A percentile compares a stretch with the other conserved stretches of the same genome.
Conservation (phyloP, 2,329 filamentous ascomycete genomes). For the Clathrospora elynae region DNA sequence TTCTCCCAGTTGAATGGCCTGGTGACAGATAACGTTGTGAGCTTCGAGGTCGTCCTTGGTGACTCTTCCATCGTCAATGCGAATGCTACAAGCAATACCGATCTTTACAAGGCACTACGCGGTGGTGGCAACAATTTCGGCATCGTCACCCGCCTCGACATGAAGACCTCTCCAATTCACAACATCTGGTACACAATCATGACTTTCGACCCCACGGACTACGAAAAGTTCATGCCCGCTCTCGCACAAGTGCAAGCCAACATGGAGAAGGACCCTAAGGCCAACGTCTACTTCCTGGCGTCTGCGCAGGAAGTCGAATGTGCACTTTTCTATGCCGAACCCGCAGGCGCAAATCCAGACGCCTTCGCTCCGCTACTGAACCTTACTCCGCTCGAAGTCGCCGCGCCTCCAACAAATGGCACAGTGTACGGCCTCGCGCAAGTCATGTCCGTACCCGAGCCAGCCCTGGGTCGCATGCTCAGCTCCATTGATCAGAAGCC, state of each 20-base stretch:
- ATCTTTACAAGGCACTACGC: conserved; percentile 48
- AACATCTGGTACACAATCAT: conserved; percentile 20
- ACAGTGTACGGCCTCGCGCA: conserved; percentile 5
- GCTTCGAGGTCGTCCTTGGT: conserved; percentile 45
- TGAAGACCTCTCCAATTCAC: conserved; percentile 12
- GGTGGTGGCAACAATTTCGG: conserved; percentile 45
- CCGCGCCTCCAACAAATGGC: conserved; percentile 3
- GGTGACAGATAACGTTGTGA: conserved; percentile 39
- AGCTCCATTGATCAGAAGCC: neutral
- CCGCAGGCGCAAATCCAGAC: neutral
- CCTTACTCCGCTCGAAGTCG: conserved; percentile 1
- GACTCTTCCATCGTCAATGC: conserved; percentile 42
- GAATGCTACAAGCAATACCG: conserved; percentile 33
- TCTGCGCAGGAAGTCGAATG: neutral
- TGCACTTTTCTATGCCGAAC: conserved; percentile 3
- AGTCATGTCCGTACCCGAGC: conserved; percentile 1
- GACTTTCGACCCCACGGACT: conserved; percentile 24
- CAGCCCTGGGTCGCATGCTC: neutral
- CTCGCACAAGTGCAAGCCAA: conserved; percentile 9
- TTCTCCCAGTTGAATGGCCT: conserved; percentile 30
- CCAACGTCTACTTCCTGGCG: conserved; percentile 4
- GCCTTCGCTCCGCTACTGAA: neutral
- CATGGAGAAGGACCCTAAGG: conserved; percentile 7
- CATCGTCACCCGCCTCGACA: conserved; percentile 38
- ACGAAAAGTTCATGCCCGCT: conserved; percentile 9